Conservation (phyloP, 805 yeast species). For the Citeromyces matritensis region DNA sequence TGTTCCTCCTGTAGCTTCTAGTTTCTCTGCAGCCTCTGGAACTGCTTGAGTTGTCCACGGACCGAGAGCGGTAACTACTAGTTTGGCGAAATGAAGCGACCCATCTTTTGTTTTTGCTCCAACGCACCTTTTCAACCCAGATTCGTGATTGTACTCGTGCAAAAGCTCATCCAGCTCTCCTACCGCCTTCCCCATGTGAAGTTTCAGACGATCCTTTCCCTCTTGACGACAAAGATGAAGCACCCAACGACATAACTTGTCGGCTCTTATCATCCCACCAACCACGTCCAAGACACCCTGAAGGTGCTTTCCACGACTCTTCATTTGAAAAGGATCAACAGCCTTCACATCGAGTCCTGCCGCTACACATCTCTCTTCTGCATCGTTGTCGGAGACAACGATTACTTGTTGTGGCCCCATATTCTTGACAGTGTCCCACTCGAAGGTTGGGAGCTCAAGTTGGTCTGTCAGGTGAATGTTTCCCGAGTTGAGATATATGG, state of each 20-base stretch:
- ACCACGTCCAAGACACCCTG: slow-evolving; percentile 13
- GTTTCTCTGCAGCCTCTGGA: slow-evolving; percentile 13
- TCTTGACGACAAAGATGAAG: slow-evolving; percentile 7
- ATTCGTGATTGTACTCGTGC: slow-evolving; percentile 3
- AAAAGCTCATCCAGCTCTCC: slow-evolving; percentile 6
- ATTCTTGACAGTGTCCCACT: slow-evolving; percentile 6
- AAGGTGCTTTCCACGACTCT: slow-evolving; percentile 5
- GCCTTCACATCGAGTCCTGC: slow-evolving; percentile 7
- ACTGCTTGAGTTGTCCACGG: slow-evolving; percentile 15
- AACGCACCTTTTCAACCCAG: slow-evolving; percentile 6
- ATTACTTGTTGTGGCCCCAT: slow-evolving; percentile 7
- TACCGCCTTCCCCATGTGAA: slow-evolving; percentile 8
- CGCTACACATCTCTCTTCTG: slow-evolving; percentile 7
- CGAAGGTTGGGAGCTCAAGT: slow-evolving; percentile 9
- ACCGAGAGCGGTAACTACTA: slow-evolving; percentile 14
- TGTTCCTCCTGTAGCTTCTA: slow-evolving; percentile 16
- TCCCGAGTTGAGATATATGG: slow-evolving; percentile 11
- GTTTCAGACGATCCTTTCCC: slow-evolving; percentile 9
- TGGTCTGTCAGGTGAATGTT: slow-evolving; percentile 10
- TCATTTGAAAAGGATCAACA: slow-evolving; percentile 8
- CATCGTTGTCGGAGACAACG: slow-evolving; percentile 8
- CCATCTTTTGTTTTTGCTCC: slow-evolving; percentile 15
- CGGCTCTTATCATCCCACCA: slow-evolving; percentile 16
- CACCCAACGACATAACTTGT: slow-evolving; percentile 16
- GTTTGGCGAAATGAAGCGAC: slow-evolving; percentile 8